Conservation (phyloP, 306 rosid species). For the Leucaena leucocephala region DNA sequence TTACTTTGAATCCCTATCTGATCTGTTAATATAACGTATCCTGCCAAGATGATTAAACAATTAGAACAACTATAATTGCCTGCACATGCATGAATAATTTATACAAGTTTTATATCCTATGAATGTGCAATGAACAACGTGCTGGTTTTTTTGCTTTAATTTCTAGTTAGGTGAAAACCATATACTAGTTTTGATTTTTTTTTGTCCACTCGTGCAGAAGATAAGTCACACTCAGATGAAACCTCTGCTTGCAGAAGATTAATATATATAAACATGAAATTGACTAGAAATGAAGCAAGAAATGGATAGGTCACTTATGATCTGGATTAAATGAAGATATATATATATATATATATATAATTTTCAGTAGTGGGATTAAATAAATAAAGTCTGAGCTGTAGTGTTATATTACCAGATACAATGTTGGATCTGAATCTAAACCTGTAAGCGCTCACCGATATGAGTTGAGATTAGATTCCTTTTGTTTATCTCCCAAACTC, state of each 20-base stretch:
- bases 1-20: background rate
- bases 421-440: background rate
- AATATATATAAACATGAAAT: background rate
- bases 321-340: background rate
- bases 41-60: background rate
- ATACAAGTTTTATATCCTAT: background rate
- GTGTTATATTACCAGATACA: background rate
- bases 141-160: background rate
- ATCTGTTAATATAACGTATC: background rate
- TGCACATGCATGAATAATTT: conserved; percentile 13
- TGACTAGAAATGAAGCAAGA: background rate
- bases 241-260: background rate
- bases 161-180: background rate
- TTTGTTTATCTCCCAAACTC: conserved; percentile 31
- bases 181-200: background rate
- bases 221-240: background rate
- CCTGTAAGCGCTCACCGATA: background rate
- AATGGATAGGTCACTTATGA: background rate
- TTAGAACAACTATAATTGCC: background rate
- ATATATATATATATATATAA: background rate
- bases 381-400: background rate
- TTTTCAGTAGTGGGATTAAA: background rate
- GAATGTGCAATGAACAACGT: background rate
- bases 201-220: background rate
- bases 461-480: conserved; percentile 43